Conservation (phyloP, 2,329 filamentous ascomycete genomes). For the Emericellopsis cladophorae region DNA sequence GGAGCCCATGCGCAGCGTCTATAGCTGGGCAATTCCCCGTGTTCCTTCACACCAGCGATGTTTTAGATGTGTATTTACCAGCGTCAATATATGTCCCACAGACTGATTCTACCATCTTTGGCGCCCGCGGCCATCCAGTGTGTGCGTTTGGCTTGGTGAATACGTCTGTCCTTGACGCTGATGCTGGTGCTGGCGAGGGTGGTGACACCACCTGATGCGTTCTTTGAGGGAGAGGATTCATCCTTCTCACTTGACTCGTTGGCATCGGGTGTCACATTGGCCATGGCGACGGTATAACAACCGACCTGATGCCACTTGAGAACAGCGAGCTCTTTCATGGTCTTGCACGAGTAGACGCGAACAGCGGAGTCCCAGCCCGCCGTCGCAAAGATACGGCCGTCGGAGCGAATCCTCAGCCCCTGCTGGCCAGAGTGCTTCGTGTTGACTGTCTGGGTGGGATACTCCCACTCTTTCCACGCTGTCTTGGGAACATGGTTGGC, state of each 20-base stretch:
- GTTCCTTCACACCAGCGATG: too few species aligned
- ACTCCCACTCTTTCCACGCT: slow-evolving; percentile 17
- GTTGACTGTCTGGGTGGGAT: slow-evolving; percentile 49
- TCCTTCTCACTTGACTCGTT: background rate
- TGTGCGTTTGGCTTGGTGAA: slow-evolving; percentile 50
- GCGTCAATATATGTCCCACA: slow-evolving; percentile 81
- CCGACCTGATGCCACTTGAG: slow-evolving; percentile 90
- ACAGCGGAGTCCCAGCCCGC: slow-evolving; percentile 83
- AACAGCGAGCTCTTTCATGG: slow-evolving; percentile 77
- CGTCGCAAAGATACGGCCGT: slow-evolving; percentile 75
- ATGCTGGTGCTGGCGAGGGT: background rate
- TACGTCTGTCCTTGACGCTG: slow-evolving; percentile 48
- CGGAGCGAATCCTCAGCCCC: slow-evolving; percentile 60
- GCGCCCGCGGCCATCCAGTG: slow-evolving; percentile 88
- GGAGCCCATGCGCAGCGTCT: too few species aligned
- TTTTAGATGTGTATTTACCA: too few species aligned
- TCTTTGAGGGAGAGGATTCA: background rate
- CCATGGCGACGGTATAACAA: slow-evolving; percentile 72
- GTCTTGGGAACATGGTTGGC: slow-evolving; percentile 5
- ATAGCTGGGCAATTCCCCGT: too few species aligned
- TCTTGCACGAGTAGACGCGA: slow-evolving; percentile 69
- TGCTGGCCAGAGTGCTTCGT: slow-evolving; percentile 92
- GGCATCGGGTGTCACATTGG: slow-evolving; percentile 19
- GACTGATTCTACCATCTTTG: slow-evolving; percentile 88
- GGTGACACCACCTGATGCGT: background rate